Percentiles rank a stretch among this genome's conserved stretches.
These are phyloP conservation scores for Centrapalus pauciflorus DNA, from an alignment of 129 eudicot species.

Conservation along the genomic window DNA sequence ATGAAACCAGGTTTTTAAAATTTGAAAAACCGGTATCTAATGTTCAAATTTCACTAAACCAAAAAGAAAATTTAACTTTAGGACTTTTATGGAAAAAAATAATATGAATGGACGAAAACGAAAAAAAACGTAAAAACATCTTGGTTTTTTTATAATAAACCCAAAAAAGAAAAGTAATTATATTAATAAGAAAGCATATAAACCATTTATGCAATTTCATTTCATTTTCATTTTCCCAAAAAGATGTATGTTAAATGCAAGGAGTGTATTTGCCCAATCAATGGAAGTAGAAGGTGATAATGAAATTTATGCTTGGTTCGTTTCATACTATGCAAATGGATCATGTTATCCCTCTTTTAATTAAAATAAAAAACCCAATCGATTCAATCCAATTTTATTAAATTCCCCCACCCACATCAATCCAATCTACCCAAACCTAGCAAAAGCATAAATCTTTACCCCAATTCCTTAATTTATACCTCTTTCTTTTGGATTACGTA, in stretches of 20 bases:
- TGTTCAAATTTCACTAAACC: no score
- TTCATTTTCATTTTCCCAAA: no score
- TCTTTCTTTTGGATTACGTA: background rate
- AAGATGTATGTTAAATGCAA: background rate
- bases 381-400: slow-evolving; percentile 14
- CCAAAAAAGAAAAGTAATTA: no score
- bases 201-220: no score
- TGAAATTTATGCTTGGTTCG: slow-evolving; percentile 18
- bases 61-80: no score
- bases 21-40: no score
- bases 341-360: slow-evolving; percentile 21
- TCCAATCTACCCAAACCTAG: slow-evolving; percentile 14
- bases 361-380: slow-evolving; percentile 20
- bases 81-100: no score
- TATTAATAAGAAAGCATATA: no score
- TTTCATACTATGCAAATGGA: slow-evolving; percentile 23
- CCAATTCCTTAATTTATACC: background rate
- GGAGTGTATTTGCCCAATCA: slow-evolving; percentile 4
- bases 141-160: no score
- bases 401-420: slow-evolving; percentile 18
- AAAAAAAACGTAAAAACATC: no score
- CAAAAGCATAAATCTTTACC: background rate
- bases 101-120: no score
- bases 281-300: background rate
- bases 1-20: no score